These are phyloP conservation scores for Glycyrrhiza uralensis DNA, from an alignment of 306 rosid species.

Conservation along the genomic window DNA sequence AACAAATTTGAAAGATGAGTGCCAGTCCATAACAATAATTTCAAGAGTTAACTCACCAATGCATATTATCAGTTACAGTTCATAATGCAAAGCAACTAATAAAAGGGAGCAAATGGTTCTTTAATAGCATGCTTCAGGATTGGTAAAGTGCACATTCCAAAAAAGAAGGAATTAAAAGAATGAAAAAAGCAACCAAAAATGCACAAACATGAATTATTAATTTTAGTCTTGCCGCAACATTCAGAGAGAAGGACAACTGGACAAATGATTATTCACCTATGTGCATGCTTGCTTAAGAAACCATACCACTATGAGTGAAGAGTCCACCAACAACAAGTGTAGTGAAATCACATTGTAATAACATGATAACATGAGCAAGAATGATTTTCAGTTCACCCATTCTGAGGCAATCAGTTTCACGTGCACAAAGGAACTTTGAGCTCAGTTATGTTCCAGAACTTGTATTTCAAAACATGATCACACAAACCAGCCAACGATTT, in stretches of 20 bases:
- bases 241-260: background rate
- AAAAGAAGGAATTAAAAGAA: slow-evolving; percentile 2
- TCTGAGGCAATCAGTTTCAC: background rate
- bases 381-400: background rate
- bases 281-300: background rate
- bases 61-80: too few relatives aligned
- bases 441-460: background rate
- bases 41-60: background rate
- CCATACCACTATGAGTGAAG: background rate
- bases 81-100: background rate
- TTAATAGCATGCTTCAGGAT: background rate
- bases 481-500: background rate
- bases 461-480: background rate
- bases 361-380: background rate
- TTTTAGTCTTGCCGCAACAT: background rate
- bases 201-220: slow-evolving; percentile 5
- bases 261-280: background rate
- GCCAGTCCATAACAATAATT: slow-evolving; percentile 36
- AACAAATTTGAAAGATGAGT: slow-evolving; percentile 1
- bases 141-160: background rate
- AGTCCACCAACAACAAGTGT: background rate
- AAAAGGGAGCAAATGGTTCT: background rate
- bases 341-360: slow-evolving; percentile 2
- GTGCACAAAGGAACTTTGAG: background rate
- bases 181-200: background rate